Evolutionary conservation across 805 yeast genomes (phyloP).

Genomic region (Saccharomyces paradoxus): DNA sequence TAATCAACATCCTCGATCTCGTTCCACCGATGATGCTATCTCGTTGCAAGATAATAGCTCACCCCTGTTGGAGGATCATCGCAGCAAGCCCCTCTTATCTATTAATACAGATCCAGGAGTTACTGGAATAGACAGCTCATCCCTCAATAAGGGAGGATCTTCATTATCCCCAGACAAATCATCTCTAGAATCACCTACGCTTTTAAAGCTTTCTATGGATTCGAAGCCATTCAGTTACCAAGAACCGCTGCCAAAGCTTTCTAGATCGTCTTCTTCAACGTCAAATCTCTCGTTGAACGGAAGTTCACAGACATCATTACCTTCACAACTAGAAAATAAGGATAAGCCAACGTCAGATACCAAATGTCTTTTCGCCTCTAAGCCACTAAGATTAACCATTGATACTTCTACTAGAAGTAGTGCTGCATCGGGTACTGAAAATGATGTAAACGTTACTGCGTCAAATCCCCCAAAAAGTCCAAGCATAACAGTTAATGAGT

Average conservation of each 20-base stretch:
- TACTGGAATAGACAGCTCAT: slow-evolving; percentile 15
- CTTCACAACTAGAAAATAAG: background rate
- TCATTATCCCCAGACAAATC: slow-evolving; percentile 28
- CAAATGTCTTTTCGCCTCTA: slow-evolving; percentile 5
- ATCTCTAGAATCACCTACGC: slow-evolving; percentile 24
- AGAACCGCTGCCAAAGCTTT: slow-evolving; percentile 25
- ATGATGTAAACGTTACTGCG: background rate
- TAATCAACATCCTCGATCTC: slow-evolving; percentile 1
- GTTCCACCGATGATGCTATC: slow-evolving; percentile 3
- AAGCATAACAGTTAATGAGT: slow-evolving; percentile 11
- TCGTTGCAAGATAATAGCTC: background rate
- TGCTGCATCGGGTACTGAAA: background rate
- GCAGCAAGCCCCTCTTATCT: slow-evolving; percentile 19
- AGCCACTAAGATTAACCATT: background rate
- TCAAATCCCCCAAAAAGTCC: slow-evolving; percentile 13
- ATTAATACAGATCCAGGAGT: slow-evolving; percentile 21
- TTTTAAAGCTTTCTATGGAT: slow-evolving; percentile 20
- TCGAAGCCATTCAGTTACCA: slow-evolving; percentile 21
- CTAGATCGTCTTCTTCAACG: background rate
- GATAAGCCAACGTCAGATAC: slow-evolving; percentile 1
- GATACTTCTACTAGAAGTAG: background rate
- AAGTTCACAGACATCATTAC: background rate
- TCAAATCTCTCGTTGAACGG: slow-evolving; percentile 1
- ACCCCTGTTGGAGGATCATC: background rate
- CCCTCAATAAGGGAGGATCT: slow-evolving; percentile 19